A percentile compares a stretch with the other conserved stretches of the same genome.
phyloP scores from a whole-genome alignment of 75 land plant species.

The Selaginella tamariscina region DNA sequence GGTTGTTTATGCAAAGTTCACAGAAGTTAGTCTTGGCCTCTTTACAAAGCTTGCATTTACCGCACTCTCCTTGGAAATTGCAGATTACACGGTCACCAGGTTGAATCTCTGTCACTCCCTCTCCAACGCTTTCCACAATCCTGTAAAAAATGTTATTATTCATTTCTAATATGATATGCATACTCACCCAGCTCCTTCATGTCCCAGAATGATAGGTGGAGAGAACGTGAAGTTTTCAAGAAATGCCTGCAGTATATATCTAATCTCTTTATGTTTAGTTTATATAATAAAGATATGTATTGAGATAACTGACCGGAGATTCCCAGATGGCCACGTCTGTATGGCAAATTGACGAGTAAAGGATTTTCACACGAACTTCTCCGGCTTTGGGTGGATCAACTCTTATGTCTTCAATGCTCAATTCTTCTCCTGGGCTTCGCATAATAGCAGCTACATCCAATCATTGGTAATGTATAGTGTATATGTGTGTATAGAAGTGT shows the following conservation, averaged over 20 bases:
- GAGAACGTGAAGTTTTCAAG: too few species aligned
- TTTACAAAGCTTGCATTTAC: background rate
- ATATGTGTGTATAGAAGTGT: too few species aligned
- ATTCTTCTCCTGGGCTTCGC: conserved; percentile 13
- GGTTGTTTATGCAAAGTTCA: background rate
- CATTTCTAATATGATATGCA: background rate
- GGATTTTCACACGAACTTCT: conserved; percentile 15
- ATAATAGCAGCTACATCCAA: conserved; percentile 20
- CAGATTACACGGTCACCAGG: background rate
- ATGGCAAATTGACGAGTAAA: conserved; percentile 17
- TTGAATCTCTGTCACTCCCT: background rate
- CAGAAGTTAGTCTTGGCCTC: background rate
- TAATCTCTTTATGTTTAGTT: too few species aligned
- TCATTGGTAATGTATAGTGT: too few species aligned
- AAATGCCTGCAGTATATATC: too few species aligned
- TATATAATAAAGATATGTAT: background rate
- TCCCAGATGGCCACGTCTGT: conserved; percentile 9
- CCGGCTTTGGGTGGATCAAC: conserved; percentile 21
- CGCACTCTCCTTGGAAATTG: background rate
- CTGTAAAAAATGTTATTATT: background rate
- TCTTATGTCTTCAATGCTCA: conserved; percentile 17
- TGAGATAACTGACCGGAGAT: conserved; percentile 8
- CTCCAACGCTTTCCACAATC: background rate
- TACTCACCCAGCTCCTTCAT: conserved; percentile 24
- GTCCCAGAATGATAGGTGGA: conserved; percentile 15